Conservation (phyloP, 1,139 yeast genomes). For the Lodderomyces theae region DNA sequence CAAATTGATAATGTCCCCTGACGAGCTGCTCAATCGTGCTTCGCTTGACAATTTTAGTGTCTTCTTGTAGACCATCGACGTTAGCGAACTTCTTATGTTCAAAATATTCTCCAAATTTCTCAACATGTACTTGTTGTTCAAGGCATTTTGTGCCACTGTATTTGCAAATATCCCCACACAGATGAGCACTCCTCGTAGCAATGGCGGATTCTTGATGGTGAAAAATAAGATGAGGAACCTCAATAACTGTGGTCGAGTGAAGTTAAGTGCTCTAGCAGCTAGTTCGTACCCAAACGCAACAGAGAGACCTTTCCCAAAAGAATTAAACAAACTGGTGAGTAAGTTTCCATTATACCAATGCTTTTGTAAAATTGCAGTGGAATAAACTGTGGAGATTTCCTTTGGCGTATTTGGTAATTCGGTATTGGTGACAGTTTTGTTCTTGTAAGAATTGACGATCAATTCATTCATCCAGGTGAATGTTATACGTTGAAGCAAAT, state of each 20-base stretch:
- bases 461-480: conserved; percentile 64
- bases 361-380: conserved; percentile 18
- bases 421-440: conserved; percentile 45
- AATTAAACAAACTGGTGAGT: conserved; percentile 37
- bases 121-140: conserved; percentile 53
- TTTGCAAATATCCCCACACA: conserved; percentile 49
- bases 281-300: conserved; percentile 46
- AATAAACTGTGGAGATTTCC: conserved; percentile 38
- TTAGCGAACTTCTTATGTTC: conserved; percentile 50
- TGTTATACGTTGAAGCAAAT: conserved; percentile 50
- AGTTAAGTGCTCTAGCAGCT: conserved; percentile 41
- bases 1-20: conserved; percentile 35
- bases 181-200: conserved; percentile 50
- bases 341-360: conserved; percentile 37
- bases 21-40: conserved; percentile 25
- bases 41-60: conserved; percentile 30
- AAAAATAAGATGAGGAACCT: conserved; percentile 47
- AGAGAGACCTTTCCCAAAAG: conserved; percentile 48
- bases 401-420: conserved; percentile 58
- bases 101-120: conserved; percentile 51
- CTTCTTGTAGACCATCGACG: conserved; percentile 44
- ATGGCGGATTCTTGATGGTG: conserved; percentile 34
- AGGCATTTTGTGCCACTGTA: conserved; percentile 43
- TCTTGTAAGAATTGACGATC: conserved; percentile 46
- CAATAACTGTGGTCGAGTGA: conserved; percentile 58